Evolutionary conservation across 1,284 basidiomycete species (phyloP), one percentile per base, ranked within the genome.

Genomic region (Singerocomus rubriflavus): DNA sequence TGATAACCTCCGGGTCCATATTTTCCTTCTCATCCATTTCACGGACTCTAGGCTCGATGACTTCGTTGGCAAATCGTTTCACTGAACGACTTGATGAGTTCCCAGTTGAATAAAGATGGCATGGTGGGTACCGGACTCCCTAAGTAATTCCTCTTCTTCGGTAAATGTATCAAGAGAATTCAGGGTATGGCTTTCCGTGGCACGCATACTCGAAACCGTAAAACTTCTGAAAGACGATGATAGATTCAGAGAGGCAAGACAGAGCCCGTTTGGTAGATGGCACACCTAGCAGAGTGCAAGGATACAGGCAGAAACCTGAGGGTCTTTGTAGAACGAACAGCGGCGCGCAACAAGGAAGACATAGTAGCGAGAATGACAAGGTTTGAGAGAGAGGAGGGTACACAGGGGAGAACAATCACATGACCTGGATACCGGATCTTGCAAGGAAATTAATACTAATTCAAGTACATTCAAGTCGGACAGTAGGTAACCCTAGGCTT

Each of bases 21-120:
- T 75, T 76, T 72, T 99, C 97, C 47, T 87, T 88, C 77, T 99
- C 96, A 69, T 99, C 96, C 97, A 99, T 99, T 65, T 94, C 91
- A 36, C 86, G 82, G 49, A 98, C 95, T 67, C 85, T 91, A 40
- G 97, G 96, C 10, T 73, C 89, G 21, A 99, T 83, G 31, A 96
- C 85, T 50, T 98, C 93, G 53, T 82, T 76, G 1, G 96, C 92
- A 60, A 98, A 98, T 36, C 89, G 84, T 64, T 80, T 80, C 25
- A 97, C 94, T 93, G 38, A 26, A 40, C 14, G 11, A 41, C 35
- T 46, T 27, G 42, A 12, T 47, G 13, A 38, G 32, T 48, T 31
- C 34, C 39, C 39, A 1, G 31, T 33, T 17, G 45, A 34, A 40
- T 45, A 34, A 44, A 6, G 27, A 41, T 4, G 17, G 26, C 1